phyloP scores from a whole-genome alignment of 306 rosid genomes.

The Ormosia emarginata region DNA sequence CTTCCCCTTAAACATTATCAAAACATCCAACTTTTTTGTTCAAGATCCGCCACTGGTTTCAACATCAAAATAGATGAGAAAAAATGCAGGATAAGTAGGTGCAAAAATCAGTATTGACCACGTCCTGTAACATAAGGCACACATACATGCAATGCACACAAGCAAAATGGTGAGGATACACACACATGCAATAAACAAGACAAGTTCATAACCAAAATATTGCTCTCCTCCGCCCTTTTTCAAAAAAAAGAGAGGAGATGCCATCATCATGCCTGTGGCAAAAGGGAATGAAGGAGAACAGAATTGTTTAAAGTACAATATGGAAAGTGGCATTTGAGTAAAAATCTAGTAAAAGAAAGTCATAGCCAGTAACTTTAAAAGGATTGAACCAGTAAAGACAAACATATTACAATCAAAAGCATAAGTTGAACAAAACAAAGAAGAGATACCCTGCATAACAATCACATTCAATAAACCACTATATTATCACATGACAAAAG shows the following conservation, averaged over 20 bases:
- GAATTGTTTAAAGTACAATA: neutral
- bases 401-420: slow-evolving; percentile 4
- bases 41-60: neutral
- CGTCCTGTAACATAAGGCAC: neutral
- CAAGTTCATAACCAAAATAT: neutral
- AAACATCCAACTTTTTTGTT: too few relatives aligned
- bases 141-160: neutral
- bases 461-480: neutral
- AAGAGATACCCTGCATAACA: neutral
- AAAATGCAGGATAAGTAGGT: neutral
- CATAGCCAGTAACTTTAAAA: neutral
- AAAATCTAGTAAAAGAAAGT: neutral
- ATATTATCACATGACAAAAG: neutral
- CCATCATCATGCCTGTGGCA: neutral
- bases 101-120: neutral
- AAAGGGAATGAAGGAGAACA: neutral
- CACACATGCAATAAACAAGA: neutral
- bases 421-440: slow-evolving; percentile 1
- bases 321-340: neutral
- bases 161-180: neutral
- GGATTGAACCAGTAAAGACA: neutral
- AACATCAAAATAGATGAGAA: neutral
- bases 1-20: neutral
- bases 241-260: neutral
- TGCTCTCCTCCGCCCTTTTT: neutral